Evolutionary conservation across 768 basidiomycete species (phyloP), one percentile per base, ranked within the genome.

Genomic region (Hemileccinum impolitum): DNA sequence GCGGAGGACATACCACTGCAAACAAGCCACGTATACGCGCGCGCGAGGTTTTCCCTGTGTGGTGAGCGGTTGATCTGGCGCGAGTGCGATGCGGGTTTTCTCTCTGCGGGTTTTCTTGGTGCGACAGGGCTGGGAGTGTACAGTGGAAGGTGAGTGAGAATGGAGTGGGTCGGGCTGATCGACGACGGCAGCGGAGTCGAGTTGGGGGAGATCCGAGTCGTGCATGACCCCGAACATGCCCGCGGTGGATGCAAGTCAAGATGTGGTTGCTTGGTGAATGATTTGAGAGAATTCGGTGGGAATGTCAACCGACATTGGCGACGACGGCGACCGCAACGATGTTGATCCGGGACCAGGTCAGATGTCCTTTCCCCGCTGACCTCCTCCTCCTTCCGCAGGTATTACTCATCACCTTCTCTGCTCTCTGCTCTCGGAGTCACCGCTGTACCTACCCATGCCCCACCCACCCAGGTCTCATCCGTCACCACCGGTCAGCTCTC

Each of bases 31-130:
- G 54, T 81, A 91, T 19, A 90, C 88, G 30, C 88, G 77, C 17
- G 80, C 77, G 17, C 88, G 76, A 18, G 79, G 82, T 56, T 79
- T 88, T n/a, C 88, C 88, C 63, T 90, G 85, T 0, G 86, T 85
- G 0, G 88, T 90, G 38, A 85, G 80, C 3, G 88, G 88, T 58
- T 90, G 88, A 60, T 85, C 84, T 4, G 84, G 75, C 2, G 87
- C 82, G 30, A 90, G 78, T 39, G 80, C 81, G 43, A 90, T 84
- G 37, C 66, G 79, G 25, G 77, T 75, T 55, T 82, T 81, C 58
- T 77, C 75, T 41, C 78, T 75, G 38, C 80, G 74, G 14, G 70
- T 19, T 52, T 80, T 84, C 19, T 56, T 66, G 48, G 41, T 3
- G 14, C 49, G 47, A 15, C 12, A 15, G 23, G 23, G 6, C 23